These are phyloP conservation scores for Diaporthe batatas DNA, from an alignment of 2,329 filamentous ascomycete species.

Conservation along the genomic window DNA sequence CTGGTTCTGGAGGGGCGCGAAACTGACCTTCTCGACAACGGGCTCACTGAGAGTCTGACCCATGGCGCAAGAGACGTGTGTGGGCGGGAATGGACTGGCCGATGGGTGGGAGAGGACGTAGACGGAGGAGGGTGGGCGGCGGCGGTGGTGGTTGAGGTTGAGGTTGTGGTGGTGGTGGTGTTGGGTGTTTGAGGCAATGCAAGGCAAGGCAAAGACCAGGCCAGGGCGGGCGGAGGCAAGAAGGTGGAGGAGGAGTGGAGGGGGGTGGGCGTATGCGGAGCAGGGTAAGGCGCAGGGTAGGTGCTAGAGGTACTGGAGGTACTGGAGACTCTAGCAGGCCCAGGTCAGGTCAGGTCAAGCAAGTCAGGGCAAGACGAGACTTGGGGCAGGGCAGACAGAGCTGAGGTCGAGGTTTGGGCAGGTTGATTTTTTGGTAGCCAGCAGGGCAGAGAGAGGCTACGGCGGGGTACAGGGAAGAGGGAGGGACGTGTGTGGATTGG, in stretches of 20 bases:
- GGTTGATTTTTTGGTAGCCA: conserved; percentile 31
- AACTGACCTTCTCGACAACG: conserved; percentile 95
- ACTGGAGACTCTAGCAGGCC: not conserved
- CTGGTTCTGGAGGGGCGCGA: conserved; percentile 29
- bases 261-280: not conserved
- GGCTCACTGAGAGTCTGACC: conserved; percentile 99
- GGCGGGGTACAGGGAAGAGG: conserved; percentile 42
- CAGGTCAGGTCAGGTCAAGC: not conserved
- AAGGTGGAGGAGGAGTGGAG: conserved; percentile 1
- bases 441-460: conserved; percentile 30
- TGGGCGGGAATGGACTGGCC: not conserved
- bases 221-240: not conserved
- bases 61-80: conserved; percentile 68
- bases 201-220: not conserved
- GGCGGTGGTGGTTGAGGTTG: not conserved
- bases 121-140: not conserved
- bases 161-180: not conserved
- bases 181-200: conserved; percentile 4
- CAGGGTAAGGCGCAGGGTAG: not conserved
- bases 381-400: not conserved
- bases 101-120: not conserved
- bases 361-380: not conserved
- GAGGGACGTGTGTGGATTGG: conserved; percentile 29
- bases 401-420: not conserved
- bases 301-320: too few relatives aligned